Percentiles rank a stretch among this genome's conserved stretches.
Evolutionary conservation across 768 basidiomycete species (phyloP).

Genomic region (Auricularia cornea): DNA sequence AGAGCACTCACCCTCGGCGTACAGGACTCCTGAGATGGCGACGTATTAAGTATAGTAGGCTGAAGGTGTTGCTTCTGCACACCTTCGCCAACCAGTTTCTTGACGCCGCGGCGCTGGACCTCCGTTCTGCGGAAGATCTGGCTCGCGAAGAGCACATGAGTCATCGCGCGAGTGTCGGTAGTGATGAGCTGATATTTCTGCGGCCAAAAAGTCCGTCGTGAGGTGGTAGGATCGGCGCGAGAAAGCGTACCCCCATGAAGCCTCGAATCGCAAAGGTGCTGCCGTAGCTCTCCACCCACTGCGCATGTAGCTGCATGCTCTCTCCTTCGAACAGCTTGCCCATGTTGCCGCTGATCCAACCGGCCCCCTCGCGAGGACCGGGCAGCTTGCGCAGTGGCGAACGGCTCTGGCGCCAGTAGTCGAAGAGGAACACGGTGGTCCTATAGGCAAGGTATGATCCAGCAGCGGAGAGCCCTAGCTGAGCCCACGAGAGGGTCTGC

Average conservation of each 20-base stretch:
- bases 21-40: neutral
- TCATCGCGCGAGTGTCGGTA: slow-evolving; percentile 51
- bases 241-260: neutral
- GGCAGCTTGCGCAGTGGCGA: too few species aligned
- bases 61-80: too few species aligned
- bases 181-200: slow-evolving; percentile 38
- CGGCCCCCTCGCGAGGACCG: too few species aligned
- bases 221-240: neutral
- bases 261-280: neutral
- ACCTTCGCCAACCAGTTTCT: slow-evolving; percentile 1
- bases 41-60: too few species aligned
- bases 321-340: neutral
- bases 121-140: slow-evolving; percentile 48
- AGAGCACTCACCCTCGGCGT: neutral
- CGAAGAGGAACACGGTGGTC: too few species aligned
- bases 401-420: too few species aligned
- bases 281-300: neutral
- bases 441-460: too few species aligned
- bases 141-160: slow-evolving; percentile 52
- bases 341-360: too few species aligned
- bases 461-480: too few species aligned
- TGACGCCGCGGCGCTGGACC: slow-evolving; percentile 22
- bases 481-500: too few species aligned
- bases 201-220: too few species aligned
- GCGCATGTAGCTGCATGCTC: neutral